A percentile compares a stretch with the other conserved stretches of the same genome.
Evolutionary conservation across 1,284 basidiomycete species (phyloP).

Genomic region (Stereum hirsutum): DNA sequence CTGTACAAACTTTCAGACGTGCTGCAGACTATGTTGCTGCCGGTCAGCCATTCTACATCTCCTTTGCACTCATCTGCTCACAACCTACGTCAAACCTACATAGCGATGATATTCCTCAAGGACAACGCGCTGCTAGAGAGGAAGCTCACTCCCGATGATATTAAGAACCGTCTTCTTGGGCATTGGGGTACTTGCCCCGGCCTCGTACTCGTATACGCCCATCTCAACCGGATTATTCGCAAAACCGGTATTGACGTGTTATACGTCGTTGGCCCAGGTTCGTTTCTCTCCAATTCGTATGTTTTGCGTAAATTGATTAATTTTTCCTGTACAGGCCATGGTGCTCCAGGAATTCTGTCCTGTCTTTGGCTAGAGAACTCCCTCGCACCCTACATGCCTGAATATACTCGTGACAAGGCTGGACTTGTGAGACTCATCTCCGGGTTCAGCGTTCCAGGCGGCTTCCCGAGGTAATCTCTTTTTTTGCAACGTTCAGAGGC

Average conservation of each 20-base stretch:
- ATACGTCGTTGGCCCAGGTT: constrained; percentile 66
- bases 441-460: constrained; percentile 56
- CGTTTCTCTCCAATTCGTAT: constrained; percentile 1
- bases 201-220: constrained; percentile 71
- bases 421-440: constrained; percentile 64
- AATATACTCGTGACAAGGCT: constrained; percentile 53
- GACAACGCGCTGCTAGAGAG: constrained; percentile 63
- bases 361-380: constrained; percentile 80
- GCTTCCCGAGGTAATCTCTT: constrained; percentile 44
- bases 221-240: constrained; percentile 68
- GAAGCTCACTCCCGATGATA: constrained; percentile 50
- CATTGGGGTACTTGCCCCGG: constrained; percentile 78
- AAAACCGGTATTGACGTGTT: constrained; percentile 52
- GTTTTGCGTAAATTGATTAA: constrained; percentile 3
- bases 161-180: constrained; percentile 73
- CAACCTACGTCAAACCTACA: constrained; percentile 2
- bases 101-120: constrained; percentile 77
- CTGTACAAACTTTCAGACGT: constrained; percentile 43
- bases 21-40: constrained; percentile 61
- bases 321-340: constrained; percentile 41
- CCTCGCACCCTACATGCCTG: constrained; percentile 63
- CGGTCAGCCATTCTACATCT: constrained; percentile 25
- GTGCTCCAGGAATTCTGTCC: constrained; percentile 75
- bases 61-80: constrained; percentile 2
- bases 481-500: not conserved